These are phyloP conservation scores for Lentinula guzmanii DNA, from an alignment of 768 basidiomycete species.

Conservation along the genomic window DNA sequence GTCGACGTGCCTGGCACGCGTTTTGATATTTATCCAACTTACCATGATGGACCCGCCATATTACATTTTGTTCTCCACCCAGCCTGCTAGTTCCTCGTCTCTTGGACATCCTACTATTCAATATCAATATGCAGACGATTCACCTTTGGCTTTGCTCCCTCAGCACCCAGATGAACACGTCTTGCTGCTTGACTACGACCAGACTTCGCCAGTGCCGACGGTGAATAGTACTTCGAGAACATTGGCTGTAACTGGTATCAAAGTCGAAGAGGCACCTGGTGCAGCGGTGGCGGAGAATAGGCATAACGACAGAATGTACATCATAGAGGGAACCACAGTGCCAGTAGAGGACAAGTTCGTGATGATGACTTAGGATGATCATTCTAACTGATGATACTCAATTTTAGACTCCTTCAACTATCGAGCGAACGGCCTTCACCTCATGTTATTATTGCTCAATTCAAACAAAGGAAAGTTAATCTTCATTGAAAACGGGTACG, in stretches of 20 bases:
- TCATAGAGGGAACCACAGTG: conserved; percentile 55
- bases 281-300: conserved; percentile 46
- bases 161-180: conserved; percentile 61
- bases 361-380: neutral
- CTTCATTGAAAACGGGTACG: neutral
- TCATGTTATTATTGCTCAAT: conserved; percentile 48
- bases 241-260: conserved; percentile 49
- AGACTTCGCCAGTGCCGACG: conserved; percentile 32
- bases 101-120: conserved; percentile 69
- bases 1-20: neutral
- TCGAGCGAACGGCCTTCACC: conserved; percentile 38
- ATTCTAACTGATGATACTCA: neutral
- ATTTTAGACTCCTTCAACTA: conserved; percentile 11
- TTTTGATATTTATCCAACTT: neutral
- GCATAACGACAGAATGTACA: conserved; percentile 68
- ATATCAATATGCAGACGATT: conserved; percentile 79
- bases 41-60: conserved; percentile 33
- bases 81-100: conserved; percentile 33
- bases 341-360: conserved; percentile 44
- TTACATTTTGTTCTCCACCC: conserved; percentile 60
- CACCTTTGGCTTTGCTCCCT: conserved; percentile 59
- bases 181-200: conserved; percentile 66
- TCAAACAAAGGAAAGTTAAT: conserved; percentile 55
- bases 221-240: conserved; percentile 46
- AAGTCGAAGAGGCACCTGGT: conserved; percentile 69